These are phyloP conservation scores for Carex littledalei DNA, from an alignment of 176 grass and related monocot genomes.

Conservation along the genomic window DNA sequence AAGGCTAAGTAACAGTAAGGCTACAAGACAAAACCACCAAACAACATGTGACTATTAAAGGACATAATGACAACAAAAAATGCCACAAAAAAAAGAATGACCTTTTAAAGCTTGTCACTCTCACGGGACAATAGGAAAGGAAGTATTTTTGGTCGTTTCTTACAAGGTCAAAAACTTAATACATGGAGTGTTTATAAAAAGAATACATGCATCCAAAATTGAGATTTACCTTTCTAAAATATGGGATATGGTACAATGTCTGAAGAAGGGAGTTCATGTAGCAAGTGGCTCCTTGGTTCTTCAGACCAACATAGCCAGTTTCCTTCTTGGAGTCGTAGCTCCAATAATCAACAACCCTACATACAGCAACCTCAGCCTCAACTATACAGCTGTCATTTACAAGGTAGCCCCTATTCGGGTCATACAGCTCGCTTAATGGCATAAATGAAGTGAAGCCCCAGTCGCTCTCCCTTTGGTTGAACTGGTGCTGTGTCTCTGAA, in stretches of 20 bases:
- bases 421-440: conserved; percentile 87
- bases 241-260: conserved; percentile 93
- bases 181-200: neutral
- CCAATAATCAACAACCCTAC: conserved; percentile 92
- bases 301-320: conserved; percentile 98
- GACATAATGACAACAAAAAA: neutral
- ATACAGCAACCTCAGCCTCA: conserved; percentile 89
- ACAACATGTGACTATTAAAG: neutral
- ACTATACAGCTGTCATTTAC: conserved; percentile 94
- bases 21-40: conserved; percentile 1
- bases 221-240: conserved; percentile 87
- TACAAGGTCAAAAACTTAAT: neutral
- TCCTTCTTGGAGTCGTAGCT: conserved; percentile 99
- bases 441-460: conserved; percentile 99
- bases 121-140: conserved; percentile 8
- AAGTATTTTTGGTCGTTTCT: neutral
- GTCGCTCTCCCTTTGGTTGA: conserved; percentile 89
- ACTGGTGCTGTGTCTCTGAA: conserved; percentile 96
- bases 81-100: neutral
- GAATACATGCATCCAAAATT: neutral
- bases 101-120: neutral
- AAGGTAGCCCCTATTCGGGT: conserved; percentile 90
- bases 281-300: conserved; percentile 99
- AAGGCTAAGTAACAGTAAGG: neutral
- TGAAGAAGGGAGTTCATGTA: conserved; percentile 99